These are phyloP conservation scores for Cryphonectria nitschkei DNA, from an alignment of 2,329 filamentous ascomycete species.

Conservation along the genomic window DNA sequence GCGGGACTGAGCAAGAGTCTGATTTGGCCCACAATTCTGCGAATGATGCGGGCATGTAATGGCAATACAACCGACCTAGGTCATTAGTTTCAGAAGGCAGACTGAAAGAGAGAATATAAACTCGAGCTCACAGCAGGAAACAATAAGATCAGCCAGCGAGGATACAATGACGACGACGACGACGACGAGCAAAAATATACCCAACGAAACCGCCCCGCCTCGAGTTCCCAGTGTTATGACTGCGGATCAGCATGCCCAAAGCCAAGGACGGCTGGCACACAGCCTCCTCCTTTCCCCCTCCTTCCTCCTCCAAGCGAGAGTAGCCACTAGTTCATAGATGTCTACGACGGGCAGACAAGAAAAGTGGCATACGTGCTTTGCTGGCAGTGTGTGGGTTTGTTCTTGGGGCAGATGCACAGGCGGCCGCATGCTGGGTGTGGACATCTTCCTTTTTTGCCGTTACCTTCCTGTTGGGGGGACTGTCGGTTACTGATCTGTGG, in stretches of 20 bases:
- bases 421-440: constrained; percentile 20
- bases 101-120: no score
- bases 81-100: no score
- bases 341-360: constrained; percentile 17
- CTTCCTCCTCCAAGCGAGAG: constrained; percentile 14
- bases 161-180: background rate
- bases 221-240: constrained; percentile 19
- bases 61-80: background rate
- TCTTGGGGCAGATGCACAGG: constrained; percentile 16
- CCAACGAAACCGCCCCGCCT: background rate
- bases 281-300: no score
- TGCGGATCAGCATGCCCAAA: constrained; percentile 19
- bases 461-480: background rate
- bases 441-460: constrained; percentile 11
- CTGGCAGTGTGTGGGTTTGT: constrained; percentile 19
- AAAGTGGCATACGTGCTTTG: constrained; percentile 27
- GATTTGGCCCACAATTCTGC: no score
- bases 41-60: background rate
- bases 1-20: background rate
- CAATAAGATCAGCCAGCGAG: no score
- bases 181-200: background rate
- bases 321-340: constrained; percentile 25
- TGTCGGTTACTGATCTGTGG: constrained; percentile 4
- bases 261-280: background rate
- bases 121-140: background rate